Percentiles rank a stretch among this genome's conserved stretches.
Evolutionary conservation across 768 basidiomycete species (phyloP).

Genomic region (Gloeostereum incarnatum): DNA sequence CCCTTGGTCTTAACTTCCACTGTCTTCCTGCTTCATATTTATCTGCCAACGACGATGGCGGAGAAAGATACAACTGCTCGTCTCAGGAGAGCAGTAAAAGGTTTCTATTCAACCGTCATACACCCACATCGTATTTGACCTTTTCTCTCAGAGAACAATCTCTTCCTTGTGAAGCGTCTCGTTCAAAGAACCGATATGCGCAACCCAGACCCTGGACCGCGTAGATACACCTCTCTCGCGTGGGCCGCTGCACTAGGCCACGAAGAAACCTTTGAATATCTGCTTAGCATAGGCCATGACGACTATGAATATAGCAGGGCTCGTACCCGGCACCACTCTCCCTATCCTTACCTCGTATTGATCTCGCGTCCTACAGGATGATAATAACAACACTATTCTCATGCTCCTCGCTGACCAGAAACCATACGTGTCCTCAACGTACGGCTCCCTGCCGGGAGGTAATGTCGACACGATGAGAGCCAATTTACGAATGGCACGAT

Average conservation of each 20-base stretch:
- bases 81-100: conserved; percentile 75
- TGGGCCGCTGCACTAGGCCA: conserved; percentile 88
- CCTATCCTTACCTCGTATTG: conserved; percentile 4
- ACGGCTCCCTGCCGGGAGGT: conserved; percentile 32
- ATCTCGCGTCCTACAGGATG: conserved; percentile 48
- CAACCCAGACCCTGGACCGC: conserved; percentile 73
- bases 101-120: conserved; percentile 20
- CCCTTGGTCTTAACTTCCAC: conserved; percentile 3
- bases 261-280: conserved; percentile 90
- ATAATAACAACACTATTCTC: conserved; percentile 87
- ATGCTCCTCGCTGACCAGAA: conserved; percentile 86
- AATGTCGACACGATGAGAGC: conserved; percentile 62
- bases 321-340: conserved; percentile 17
- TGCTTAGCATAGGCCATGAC: conserved; percentile 81
- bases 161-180: conserved; percentile 85
- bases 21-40: conserved; percentile 12
- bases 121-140: conserved; percentile 11
- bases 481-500: conserved; percentile 74
- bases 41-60: conserved; percentile 44
- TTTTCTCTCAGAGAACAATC: conserved; percentile 74
- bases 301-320: conserved; percentile 90
- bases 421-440: conserved; percentile 36
- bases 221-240: conserved; percentile 79
- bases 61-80: conserved; percentile 73
- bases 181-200: conserved; percentile 82